Percentiles rank a stretch among this genome's conserved stretches.
These are phyloP conservation scores for Lasiodiplodia hormozganensis DNA, from an alignment of 2,329 filamentous ascomycete genomes.

Conservation along the genomic window DNA sequence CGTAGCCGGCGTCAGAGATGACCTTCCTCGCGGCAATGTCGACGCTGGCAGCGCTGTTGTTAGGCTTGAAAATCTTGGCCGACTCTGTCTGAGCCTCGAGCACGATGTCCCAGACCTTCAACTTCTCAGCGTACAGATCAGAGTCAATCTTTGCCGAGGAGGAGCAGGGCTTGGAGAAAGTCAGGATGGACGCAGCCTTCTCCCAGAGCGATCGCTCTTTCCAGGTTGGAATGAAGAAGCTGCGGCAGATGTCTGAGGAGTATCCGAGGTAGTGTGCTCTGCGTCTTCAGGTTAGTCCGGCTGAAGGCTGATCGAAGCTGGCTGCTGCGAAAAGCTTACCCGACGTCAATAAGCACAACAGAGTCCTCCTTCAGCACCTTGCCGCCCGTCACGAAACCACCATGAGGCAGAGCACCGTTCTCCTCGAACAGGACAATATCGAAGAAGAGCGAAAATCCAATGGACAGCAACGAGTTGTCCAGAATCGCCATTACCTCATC, in stretches of 20 bases:
- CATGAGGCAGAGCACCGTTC: constrained; percentile 61
- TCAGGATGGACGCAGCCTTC: constrained; percentile 31
- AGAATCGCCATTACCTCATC: constrained; percentile 64
- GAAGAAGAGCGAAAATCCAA: constrained; percentile 66
- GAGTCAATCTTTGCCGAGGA: constrained; percentile 31
- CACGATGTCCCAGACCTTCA: constrained; percentile 66
- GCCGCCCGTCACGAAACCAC: constrained; percentile 56
- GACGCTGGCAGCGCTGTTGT: constrained; percentile 63
- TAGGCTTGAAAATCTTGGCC: constrained; percentile 57
- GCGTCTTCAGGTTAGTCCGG: constrained; percentile 25
- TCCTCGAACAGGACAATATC: constrained; percentile 69
- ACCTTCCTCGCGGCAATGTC: constrained; percentile 66
- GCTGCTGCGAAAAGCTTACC: constrained; percentile 3
- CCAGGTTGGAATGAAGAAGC: constrained; percentile 57
- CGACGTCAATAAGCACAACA: constrained; percentile 69
- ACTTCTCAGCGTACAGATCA: constrained; percentile 53
- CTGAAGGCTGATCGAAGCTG: background rate
- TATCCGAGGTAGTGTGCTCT: constrained; percentile 67
- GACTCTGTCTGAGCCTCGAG: constrained; percentile 67
- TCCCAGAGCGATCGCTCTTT: constrained; percentile 40
- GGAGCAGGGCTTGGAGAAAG: constrained; percentile 10
- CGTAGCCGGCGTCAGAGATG: constrained; percentile 66
- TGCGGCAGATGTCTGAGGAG: constrained; percentile 68
- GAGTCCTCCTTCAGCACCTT: constrained; percentile 61
- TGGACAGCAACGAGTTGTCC: constrained; percentile 61